phyloP scores from a whole-genome alignment of 371 early-diverging fungal species.

The Apophysomyces sp. region DNA sequence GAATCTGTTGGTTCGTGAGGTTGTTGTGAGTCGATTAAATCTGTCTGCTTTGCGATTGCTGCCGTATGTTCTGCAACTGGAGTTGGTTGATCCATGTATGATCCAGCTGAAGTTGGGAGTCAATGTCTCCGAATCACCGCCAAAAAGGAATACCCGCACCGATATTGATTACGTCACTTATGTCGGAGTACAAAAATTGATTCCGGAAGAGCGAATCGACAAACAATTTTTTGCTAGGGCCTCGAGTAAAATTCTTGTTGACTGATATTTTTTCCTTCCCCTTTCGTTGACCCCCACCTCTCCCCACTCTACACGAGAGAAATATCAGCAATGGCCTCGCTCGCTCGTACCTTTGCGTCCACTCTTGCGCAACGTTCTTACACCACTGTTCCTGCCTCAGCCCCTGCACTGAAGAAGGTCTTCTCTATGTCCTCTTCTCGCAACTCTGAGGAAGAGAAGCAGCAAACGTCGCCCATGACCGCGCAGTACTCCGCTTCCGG shows the following conservation, averaged over 20 bases:
- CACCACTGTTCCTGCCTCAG: conserved; percentile 44
- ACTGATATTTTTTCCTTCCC: conserved; percentile 6
- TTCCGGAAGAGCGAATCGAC: no score
- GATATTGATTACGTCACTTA: no score
- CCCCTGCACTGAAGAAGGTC: conserved; percentile 42
- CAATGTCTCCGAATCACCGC: no score
- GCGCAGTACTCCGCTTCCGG: conserved; percentile 23
- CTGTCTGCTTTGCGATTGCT: not conserved
- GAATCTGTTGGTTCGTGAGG: not conserved
- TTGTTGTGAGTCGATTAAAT: not conserved
- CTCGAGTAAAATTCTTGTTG: not conserved
- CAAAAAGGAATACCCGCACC: no score
- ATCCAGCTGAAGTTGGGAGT: no score
- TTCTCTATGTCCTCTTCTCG: conserved; percentile 28
- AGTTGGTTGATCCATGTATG: not conserved
- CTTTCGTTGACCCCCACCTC: conserved; percentile 7
- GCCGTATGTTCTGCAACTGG: not conserved
- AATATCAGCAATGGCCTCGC: conserved; percentile 39
- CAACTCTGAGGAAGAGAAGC: conserved; percentile 40
- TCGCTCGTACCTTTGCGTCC: conserved; percentile 50
- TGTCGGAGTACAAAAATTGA: no score
- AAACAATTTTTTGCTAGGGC: no score
- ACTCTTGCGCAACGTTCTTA: conserved; percentile 46
- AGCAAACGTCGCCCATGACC: conserved; percentile 30
- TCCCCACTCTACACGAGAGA: conserved; percentile 19